Conservation (phyloP, 768 basidiomycete species). For the Coprinellus micaceus region DNA sequence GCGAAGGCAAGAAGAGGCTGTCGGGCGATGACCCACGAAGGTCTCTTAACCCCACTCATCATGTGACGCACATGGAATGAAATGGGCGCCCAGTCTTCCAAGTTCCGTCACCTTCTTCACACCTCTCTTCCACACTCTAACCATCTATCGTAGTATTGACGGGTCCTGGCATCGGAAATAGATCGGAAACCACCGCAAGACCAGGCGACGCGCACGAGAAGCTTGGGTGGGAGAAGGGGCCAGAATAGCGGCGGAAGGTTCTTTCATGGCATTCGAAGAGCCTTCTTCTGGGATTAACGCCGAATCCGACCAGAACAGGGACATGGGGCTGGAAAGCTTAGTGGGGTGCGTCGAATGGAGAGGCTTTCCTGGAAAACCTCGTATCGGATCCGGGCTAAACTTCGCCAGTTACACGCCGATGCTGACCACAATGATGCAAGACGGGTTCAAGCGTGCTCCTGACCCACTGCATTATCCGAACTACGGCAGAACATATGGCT, state of each 20-base stretch:
- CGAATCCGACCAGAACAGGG: background rate
- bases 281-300: background rate
- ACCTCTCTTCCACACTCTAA: background rate
- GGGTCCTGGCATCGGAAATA: background rate
- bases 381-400: background rate
- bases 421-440: no score
- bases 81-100: no score
- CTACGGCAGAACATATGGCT: no score
- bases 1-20: background rate
- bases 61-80: background rate
- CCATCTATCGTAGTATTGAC: background rate
- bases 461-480: no score
- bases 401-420: background rate
- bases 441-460: no score
- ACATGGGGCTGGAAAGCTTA: background rate
- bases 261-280: background rate
- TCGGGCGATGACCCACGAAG: background rate
- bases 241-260: background rate
- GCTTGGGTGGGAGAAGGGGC: no score
- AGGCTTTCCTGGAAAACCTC: background rate
- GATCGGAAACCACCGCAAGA: background rate
- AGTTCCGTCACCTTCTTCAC: background rate
- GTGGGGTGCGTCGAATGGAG: background rate
- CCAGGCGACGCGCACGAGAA: no score
- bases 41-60: slow-evolving; percentile 8